Evolutionary conservation across 768 basidiomycete species (phyloP).

Genomic region (Obba rivulosa): DNA sequence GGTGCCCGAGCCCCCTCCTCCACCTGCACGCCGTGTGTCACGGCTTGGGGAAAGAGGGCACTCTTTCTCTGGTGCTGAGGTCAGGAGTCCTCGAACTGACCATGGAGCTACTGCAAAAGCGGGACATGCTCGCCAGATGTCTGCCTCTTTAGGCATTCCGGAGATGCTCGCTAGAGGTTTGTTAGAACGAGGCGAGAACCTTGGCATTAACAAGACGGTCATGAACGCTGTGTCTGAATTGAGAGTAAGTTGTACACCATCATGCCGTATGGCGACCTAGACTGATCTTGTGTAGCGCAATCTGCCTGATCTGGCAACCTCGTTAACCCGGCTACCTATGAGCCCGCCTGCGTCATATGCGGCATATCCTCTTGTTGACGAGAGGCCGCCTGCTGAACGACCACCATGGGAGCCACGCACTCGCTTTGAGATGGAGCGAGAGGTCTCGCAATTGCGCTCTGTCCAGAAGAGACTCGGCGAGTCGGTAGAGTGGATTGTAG

Average conservation of each 20-base stretch:
- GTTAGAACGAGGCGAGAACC: slow-evolving; percentile 68
- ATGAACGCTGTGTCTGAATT: slow-evolving; percentile 77
- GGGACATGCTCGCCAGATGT: slow-evolving; percentile 17
- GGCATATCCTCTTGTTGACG: slow-evolving; percentile 61
- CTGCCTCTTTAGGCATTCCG: slow-evolving; percentile 48
- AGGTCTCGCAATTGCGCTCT: slow-evolving; percentile 46
- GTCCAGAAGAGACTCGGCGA: slow-evolving; percentile 63
- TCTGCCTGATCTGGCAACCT: slow-evolving; percentile 76
- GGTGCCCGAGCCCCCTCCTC: slow-evolving; percentile 42
- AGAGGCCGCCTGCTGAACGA: slow-evolving; percentile 49
- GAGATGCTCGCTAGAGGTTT: slow-evolving; percentile 71
- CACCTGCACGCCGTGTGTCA: slow-evolving; percentile 31
- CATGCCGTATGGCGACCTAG: slow-evolving; percentile 1
- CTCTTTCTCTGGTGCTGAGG: slow-evolving; percentile 13
- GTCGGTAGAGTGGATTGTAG: slow-evolving; percentile 70
- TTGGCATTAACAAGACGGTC: slow-evolving; percentile 81
- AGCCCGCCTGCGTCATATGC: slow-evolving; percentile 32
- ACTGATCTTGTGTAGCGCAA: slow-evolving; percentile 50
- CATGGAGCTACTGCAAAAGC: slow-evolving; percentile 5
- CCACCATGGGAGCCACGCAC: slow-evolving; percentile 66
- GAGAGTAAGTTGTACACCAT: slow-evolving; percentile 43
- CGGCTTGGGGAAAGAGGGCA: slow-evolving; percentile 29
- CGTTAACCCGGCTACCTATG: slow-evolving; percentile 55
- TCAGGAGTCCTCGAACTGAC: slow-evolving; percentile 1
- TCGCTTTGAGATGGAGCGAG: slow-evolving; percentile 67